Evolutionary conservation across 441 rosid genomes (phyloP), one percentile per base, ranked within the genome.

Genomic region (Biscutella auriculata): DNA sequence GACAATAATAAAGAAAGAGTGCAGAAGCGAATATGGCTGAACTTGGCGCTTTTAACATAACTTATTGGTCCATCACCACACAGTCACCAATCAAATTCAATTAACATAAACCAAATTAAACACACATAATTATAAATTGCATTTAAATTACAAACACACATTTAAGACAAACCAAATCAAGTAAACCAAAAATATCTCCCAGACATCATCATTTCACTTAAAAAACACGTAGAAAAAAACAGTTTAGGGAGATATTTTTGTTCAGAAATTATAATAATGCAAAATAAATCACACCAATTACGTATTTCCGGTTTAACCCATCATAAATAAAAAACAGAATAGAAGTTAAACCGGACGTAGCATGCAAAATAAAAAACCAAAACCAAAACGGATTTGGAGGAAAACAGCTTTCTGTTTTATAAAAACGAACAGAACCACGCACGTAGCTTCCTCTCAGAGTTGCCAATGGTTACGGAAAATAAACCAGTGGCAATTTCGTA

Each of bases 151-250:
- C n/a, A n/a, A n/a, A n/a, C n/a, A n/a, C n/a, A n/a, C n/a, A n/a
- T n/a, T n/a, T n/a, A n/a, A 63, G 44, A 0, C 28, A 28, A 45
- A 49, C 8, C 39, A 23, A 23, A 45, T 30, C 27, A 52, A 46
- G 17, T 4, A 8, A 57, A 27, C 9, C 33, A 30, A 63, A 47
- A 41, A 30, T 39, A 61, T 41, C 63, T 62, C 63, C 61, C 63
- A 27, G 9, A 68, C 63, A 68, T 68, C 58, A 48, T 62, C 34
- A 62, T 60, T 70, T 65, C 56, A 30, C 67, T 53, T 48, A 1
- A 60, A 75, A 72, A 75, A 66, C 73, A 62, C 48, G 57, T 63
- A 64, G 75, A n/a, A 75, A 60, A 68, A 73, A 61, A 63, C 63
- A 35, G 37, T 34, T 17, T 57, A 61, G 61, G 70, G 67, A 75